Percentiles rank a stretch among this genome's conserved stretches.
These are phyloP conservation scores for Carex arenaria DNA, from an alignment of 202 grass and related monocot species.

Conservation along the genomic window DNA sequence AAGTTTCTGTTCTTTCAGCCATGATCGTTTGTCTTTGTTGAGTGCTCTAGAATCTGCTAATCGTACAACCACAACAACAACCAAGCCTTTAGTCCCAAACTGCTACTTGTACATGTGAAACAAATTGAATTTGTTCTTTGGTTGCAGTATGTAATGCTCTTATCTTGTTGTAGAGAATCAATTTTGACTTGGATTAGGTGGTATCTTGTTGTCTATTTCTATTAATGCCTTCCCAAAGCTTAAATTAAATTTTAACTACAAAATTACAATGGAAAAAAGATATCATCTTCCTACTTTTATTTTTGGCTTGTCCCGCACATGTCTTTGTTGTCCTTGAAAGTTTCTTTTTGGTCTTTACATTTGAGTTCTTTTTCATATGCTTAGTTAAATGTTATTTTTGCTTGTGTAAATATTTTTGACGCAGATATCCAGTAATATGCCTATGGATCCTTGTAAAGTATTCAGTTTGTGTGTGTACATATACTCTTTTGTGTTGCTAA, in stretches of 20 bases:
- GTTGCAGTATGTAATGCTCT: not conserved
- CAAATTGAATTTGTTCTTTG: not conserved
- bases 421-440: not conserved
- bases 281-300: not conserved
- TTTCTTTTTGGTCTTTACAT: not conserved
- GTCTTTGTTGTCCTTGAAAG: not conserved
- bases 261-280: not conserved
- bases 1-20: not conserved
- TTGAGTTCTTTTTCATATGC: not conserved
- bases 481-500: not conserved
- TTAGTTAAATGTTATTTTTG: not conserved
- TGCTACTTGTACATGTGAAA: not conserved
- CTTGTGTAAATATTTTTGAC: slow-evolving; percentile 2
- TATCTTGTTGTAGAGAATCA: not conserved
- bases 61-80: not conserved
- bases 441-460: not conserved
- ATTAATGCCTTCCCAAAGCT: not conserved
- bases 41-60: not conserved
- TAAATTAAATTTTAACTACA: not conserved
- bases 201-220: not conserved
- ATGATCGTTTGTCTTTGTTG: not conserved
- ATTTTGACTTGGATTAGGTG: not conserved
- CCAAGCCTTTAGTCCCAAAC: too few relatives aligned
- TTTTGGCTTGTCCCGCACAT: not conserved
- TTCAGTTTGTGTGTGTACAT: not conserved